These are phyloP conservation scores for Mycena filopes DNA, from an alignment of 768 basidiomycete genomes.

Conservation along the genomic window DNA sequence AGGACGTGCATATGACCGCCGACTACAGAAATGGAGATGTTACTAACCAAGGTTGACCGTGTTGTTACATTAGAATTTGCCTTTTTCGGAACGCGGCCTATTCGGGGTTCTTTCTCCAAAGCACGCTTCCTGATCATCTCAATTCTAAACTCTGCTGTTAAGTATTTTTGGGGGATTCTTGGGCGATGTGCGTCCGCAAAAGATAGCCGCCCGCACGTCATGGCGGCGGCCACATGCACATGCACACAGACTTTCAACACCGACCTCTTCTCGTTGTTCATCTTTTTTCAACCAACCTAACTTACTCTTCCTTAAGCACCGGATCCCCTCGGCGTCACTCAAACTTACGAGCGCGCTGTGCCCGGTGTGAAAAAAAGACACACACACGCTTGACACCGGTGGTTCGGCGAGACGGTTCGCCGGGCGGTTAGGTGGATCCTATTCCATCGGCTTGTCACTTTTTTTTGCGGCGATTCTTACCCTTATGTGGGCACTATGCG, in stretches of 20 bases:
- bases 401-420: background rate
- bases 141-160: slow-evolving; percentile 18
- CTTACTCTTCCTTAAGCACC: background rate
- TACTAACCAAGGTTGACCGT: too few species aligned
- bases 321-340: slow-evolving; percentile 18
- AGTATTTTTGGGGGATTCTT: background rate
- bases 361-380: slow-evolving; percentile 15
- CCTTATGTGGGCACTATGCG: too few species aligned
- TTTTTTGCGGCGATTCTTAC: slow-evolving; percentile 10
- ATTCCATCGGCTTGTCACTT: background rate
- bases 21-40: slow-evolving; percentile 1
- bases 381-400: too few species aligned
- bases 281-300: slow-evolving; percentile 10
- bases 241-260: too few species aligned
- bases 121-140: slow-evolving; percentile 17
- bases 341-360: too few species aligned
- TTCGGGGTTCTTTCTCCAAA: slow-evolving; percentile 25
- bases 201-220: slow-evolving; percentile 23
- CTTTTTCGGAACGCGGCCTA: slow-evolving; percentile 17
- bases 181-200: background rate
- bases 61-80: background rate
- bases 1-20: background rate
- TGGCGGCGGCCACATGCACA: slow-evolving; percentile 4
- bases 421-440: background rate
- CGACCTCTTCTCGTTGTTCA: slow-evolving; percentile 1